Evolutionary conservation across 129 eudicot genomes (phyloP), one percentile per base, ranked within the genome.

Genomic region (Tanacetum coccineum): DNA sequence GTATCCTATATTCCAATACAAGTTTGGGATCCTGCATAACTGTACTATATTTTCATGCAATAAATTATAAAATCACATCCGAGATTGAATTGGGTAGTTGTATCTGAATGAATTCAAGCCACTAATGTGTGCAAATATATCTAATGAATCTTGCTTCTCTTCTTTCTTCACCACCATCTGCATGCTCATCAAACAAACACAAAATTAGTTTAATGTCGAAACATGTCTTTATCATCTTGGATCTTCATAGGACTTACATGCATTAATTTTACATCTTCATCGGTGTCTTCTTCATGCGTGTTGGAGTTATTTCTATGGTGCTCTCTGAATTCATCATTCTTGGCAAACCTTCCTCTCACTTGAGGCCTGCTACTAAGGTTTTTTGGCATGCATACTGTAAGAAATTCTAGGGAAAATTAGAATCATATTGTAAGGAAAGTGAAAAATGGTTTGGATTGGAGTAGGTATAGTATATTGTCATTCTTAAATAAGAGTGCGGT

Each of bases 361-460:
- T 95, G 86, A 50, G 97, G 95, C 69, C 97, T 66, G 64, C 91
- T 90, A 80, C 97, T 66, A 90, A 73, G 25, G 91, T 90, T 79
- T 90, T 90, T 63, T 95, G 81, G 70, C 97, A 90, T 61, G 86
- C 97, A 73, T 90, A 90, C 97, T 90, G 88, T 74, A 21, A 47
- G 55, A 59, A 42, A 59, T 15, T 45, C 13, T 51, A 15, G 13
- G 30, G 60, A 62, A 36, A 40, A 58, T 73, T 64, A 64, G 58
- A 64, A 67, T n/a, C n/a, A n/a, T 30, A 26, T n/a, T 60, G 20
- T 70, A 28, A 62, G n/a, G 19, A 52, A 17, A 2, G 51, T 51
- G 28, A 14, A 62, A 51, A 17, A 36, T 26, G 13, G 49, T 22
- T 17, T 39, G 36, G 32, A 17, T 58, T 58, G 11, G n/a, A n/a